A percentile compares a stretch with the other conserved stretches of the same genome.
phyloP scores from a whole-genome alignment of 2,329 filamentous ascomycete species.

The Fusarium sororula region DNA sequence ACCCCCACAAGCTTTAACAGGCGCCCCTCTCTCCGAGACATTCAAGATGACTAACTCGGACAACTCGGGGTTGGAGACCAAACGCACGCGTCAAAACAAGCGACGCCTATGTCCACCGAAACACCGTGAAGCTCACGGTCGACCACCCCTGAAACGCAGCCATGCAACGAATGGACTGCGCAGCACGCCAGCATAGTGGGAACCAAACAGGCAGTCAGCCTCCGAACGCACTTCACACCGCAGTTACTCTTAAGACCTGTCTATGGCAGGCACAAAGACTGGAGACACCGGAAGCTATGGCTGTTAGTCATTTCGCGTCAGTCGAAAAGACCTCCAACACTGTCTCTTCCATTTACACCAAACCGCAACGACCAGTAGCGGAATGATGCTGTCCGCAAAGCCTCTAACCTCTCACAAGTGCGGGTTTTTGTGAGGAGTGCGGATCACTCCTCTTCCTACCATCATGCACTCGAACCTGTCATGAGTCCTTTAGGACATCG shows the following conservation, averaged over 20 bases:
- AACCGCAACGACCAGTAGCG: neutral
- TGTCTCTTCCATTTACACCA: neutral
- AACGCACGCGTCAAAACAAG: neutral
- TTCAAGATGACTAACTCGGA: neutral
- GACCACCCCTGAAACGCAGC: neutral
- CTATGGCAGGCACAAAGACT: neutral
- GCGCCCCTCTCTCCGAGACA: neutral
- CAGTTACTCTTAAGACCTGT: neutral
- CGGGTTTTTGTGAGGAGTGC: neutral
- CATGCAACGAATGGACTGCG: neutral
- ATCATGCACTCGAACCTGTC: neutral
- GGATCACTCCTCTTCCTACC: neutral
- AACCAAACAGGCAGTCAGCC: neutral
- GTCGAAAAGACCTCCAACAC: no score
- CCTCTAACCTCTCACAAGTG: neutral
- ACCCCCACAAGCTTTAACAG: fast-evolving
- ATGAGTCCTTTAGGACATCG: neutral
- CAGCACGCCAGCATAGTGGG: neutral
- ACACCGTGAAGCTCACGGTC: neutral
- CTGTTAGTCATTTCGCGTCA: neutral
- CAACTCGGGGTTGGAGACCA: neutral
- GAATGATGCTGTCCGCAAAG: neutral
- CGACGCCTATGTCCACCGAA: neutral
- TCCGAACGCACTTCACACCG: neutral
- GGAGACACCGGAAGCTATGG: neutral